phyloP scores from a whole-genome alignment of 2,329 filamentous ascomycete species.

The Xylaria sp. region DNA sequence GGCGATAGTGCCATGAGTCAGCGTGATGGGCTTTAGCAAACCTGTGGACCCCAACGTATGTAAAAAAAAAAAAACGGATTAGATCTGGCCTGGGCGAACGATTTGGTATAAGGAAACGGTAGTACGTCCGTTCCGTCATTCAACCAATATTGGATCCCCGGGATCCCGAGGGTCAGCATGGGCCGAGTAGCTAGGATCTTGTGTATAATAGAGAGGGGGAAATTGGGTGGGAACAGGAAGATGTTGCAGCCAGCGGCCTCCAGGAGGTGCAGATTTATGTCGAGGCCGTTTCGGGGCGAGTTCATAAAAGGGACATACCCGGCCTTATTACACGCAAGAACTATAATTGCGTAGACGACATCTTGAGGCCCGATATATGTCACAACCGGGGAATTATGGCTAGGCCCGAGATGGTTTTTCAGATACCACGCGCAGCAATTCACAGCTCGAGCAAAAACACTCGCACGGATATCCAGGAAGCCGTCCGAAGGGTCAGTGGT shows the following conservation, averaged over 20 bases:
- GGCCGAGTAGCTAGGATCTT: background rate
- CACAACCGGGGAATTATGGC: background rate
- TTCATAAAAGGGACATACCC: background rate
- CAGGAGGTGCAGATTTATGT: background rate
- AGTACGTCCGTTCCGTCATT: background rate
- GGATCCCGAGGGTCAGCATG: background rate
- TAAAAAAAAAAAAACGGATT: slow-evolving; percentile 54
- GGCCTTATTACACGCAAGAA: background rate
- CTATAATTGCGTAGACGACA: background rate
- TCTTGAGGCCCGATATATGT: background rate
- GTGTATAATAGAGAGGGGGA: background rate
- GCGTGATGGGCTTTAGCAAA: slow-evolving; percentile 54
- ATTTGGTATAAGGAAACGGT: slow-evolving; percentile 49
- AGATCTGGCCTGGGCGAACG: slow-evolving; percentile 49
- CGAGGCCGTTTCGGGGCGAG: background rate
- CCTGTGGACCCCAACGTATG: slow-evolving; percentile 59
- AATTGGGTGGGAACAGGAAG: background rate
- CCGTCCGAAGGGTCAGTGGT: background rate
- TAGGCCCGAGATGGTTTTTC: background rate
- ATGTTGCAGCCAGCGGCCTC: background rate
- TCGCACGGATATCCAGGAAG: background rate
- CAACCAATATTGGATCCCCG: background rate
- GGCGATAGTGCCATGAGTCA: slow-evolving; percentile 50
- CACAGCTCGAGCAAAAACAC: background rate
- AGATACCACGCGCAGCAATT: background rate